These are phyloP conservation scores for Coelastrella sp. DNA, from an alignment of 139 green algal species.

Conservation along the genomic window DNA sequence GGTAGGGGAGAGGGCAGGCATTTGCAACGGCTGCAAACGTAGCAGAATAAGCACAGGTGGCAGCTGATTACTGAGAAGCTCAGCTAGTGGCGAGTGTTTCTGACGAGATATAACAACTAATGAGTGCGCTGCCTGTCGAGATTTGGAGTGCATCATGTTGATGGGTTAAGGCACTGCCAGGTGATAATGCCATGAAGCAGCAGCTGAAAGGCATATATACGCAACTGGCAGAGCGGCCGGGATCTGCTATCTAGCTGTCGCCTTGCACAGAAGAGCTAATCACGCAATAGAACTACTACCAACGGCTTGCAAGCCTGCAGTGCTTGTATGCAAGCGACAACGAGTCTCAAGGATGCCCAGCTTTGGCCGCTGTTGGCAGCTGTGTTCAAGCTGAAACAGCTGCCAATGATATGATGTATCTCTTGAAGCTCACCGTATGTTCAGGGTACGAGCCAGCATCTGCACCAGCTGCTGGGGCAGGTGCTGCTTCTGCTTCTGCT, in stretches of 20 bases:
- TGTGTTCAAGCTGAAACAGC: background rate
- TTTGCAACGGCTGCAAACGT: conserved; percentile 66
- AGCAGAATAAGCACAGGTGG: background rate
- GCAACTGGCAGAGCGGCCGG: too few species aligned
- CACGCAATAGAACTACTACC: background rate
- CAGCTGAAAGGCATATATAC: too few species aligned
- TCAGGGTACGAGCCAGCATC: conserved; percentile 27
- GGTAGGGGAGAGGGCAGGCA: conserved; percentile 93
- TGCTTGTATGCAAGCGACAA: too few species aligned
- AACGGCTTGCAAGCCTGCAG: too few species aligned
- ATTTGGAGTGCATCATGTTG: too few species aligned
- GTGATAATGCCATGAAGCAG: too few species aligned
- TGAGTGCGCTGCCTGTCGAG: too few species aligned
- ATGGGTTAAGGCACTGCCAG: too few species aligned
- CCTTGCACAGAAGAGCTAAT: background rate
- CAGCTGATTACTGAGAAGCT: background rate
- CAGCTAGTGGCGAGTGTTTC: background rate
- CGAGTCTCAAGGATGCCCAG: too few species aligned
- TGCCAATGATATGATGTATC: background rate
- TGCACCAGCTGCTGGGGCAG: conserved; percentile 19
- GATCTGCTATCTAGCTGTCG: too few species aligned
- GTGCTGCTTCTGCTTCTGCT: conserved; percentile 8
- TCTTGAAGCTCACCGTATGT: conserved; percentile 9
- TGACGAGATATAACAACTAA: too few species aligned
- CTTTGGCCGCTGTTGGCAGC: too few species aligned